A percentile compares a stretch with the other conserved stretches of the same genome.
Evolutionary conservation across 2,329 filamentous ascomycete genomes (phyloP).

Genomic region (Pestalotiopsis sp.): DNA sequence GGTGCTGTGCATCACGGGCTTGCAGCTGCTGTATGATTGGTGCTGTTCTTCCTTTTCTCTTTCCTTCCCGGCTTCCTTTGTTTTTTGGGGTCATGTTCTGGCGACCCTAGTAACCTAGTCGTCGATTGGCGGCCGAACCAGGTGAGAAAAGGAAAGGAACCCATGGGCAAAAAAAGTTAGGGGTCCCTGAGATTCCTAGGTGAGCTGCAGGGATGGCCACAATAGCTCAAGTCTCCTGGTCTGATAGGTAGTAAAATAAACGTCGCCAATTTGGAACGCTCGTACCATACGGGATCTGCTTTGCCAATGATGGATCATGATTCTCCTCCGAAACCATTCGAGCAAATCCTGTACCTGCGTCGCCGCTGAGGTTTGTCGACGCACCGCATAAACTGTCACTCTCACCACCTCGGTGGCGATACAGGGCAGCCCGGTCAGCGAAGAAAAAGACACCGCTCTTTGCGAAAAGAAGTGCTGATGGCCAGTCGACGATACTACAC

Average conservation of each 20-base stretch:
- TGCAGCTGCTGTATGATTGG: not conserved
- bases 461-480: not conserved
- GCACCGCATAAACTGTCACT: not conserved
- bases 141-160: slow-evolving; percentile 7
- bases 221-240: not conserved
- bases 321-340: not conserved
- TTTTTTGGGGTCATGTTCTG: not conserved
- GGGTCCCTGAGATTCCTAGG: slow-evolving; percentile 6
- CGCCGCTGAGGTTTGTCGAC: not conserved
- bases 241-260: not conserved
- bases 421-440: not conserved
- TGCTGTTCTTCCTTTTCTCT: not conserved
- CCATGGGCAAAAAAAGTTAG: slow-evolving; percentile 2
- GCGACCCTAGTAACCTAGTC: not conserved
- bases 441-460: not conserved
- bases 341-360: not conserved
- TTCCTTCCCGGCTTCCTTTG: not conserved
- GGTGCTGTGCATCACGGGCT: not conserved
- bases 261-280: not conserved
- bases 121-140: slow-evolving; percentile 7
- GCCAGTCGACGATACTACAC: not conserved
- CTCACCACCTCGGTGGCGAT: not conserved
- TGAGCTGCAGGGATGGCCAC: not conserved
- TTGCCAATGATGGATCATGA: not conserved
- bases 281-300: not conserved